These are phyloP conservation scores for Choiromyces venosus DNA, from an alignment of 495 filamentous ascomycete genomes.

Conservation along the genomic window DNA sequence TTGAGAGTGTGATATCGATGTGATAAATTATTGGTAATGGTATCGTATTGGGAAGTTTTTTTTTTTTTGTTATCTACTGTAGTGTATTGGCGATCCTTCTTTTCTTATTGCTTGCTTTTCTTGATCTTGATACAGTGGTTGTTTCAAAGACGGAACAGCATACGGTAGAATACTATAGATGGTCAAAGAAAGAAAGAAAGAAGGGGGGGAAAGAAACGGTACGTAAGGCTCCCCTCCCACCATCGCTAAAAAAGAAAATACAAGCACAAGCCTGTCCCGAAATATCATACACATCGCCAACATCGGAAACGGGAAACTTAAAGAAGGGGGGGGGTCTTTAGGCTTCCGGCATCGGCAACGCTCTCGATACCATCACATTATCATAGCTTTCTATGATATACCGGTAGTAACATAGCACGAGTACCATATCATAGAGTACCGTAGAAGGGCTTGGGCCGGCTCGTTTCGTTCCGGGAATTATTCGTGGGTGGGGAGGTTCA, in stretches of 20 bases:
- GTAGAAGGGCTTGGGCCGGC: not conserved
- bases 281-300: not conserved
- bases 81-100: too few species aligned
- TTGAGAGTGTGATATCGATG: too few species aligned
- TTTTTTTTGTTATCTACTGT: too few species aligned
- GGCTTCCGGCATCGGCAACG: not conserved
- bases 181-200: not conserved
- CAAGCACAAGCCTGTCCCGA: not conserved
- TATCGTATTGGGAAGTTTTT: too few species aligned
- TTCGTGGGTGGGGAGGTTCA: not conserved
- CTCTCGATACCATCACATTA: not conserved
- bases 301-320: not conserved
- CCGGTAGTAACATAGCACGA: not conserved
- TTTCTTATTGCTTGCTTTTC: too few species aligned
- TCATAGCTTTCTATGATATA: not conserved
- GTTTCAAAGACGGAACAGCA: too few species aligned
- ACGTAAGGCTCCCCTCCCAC: not conserved
- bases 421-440: not conserved
- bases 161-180: not conserved
- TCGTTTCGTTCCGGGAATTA: not conserved
- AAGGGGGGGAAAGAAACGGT: too few species aligned
- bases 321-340: constrained; percentile 5
- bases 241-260: not conserved
- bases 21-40: too few species aligned
- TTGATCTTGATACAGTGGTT: not conserved